Evolutionary conservation across 2,329 filamentous ascomycete genomes (phyloP).

Genomic region (Cladorrhinum sp.): DNA sequence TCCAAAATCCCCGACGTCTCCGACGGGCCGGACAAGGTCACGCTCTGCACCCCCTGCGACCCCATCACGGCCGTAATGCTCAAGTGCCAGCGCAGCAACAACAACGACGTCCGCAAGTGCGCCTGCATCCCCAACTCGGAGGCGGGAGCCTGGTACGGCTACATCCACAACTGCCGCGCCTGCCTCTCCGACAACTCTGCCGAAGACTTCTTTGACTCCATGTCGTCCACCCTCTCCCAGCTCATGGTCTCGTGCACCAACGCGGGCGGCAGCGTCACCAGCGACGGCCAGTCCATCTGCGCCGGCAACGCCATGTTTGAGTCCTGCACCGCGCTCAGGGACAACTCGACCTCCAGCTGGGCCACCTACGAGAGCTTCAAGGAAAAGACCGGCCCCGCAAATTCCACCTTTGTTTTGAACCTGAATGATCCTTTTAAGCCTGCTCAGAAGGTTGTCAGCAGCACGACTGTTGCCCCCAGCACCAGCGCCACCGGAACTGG

Average conservation of each 20-base stretch:
- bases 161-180: conserved; percentile 5
- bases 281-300: conserved; percentile 4
- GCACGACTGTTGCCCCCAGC: background rate
- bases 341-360: background rate
- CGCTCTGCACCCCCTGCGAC: background rate
- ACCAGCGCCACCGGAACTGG: background rate
- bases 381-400: background rate
- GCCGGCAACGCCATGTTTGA: background rate
- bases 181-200: background rate
- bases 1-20: background rate
- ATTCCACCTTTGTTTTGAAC: background rate
- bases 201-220: background rate
- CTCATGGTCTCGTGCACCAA: conserved; percentile 1
- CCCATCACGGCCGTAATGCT: background rate
- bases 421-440: background rate
- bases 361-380: background rate
- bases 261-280: conserved; percentile 3
- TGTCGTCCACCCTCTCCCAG: background rate
- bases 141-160: background rate
- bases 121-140: conserved; percentile 2
- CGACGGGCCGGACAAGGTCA: conserved; percentile 1
- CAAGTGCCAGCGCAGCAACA: background rate
- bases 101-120: background rate
- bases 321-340: background rate
- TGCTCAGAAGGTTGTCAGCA: background rate